Conservation (phyloP, 306 rosid species). For the cucumber (Cucumis sativus) region DNA sequence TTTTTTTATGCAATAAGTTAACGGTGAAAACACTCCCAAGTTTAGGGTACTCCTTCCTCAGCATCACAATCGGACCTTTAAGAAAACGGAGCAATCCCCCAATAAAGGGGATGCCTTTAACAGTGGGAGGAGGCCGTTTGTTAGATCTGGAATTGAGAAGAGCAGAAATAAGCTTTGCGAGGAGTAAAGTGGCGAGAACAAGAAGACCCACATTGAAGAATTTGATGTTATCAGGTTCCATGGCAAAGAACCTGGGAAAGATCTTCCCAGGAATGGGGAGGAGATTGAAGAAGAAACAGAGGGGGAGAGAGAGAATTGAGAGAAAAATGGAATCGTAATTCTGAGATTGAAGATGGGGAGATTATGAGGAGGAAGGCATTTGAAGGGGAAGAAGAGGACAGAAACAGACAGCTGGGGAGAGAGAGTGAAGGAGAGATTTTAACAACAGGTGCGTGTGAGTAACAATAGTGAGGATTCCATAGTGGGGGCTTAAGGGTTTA, state of each 20-base stretch:
- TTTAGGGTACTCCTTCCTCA: slow-evolving; percentile 67
- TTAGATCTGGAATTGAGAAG: slow-evolving; percentile 45
- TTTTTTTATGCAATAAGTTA: slow-evolving; percentile 47
- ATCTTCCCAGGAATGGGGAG: not conserved
- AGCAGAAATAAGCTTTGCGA: slow-evolving; percentile 42
- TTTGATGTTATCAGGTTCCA: slow-evolving; percentile 32
- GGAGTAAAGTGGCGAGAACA: slow-evolving; percentile 43
- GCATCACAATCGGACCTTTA: slow-evolving; percentile 75
- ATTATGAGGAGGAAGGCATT: not conserved
- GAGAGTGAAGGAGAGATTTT: not conserved
- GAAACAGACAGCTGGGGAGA: not conserved
- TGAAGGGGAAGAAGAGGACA: slow-evolving; percentile 1
- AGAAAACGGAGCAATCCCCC: slow-evolving; percentile 63
- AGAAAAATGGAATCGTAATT: too few species aligned
- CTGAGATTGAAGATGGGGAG: not conserved
- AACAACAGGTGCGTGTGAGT: not conserved
- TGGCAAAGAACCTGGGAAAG: not conserved
- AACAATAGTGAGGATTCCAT: not conserved
- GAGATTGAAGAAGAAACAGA: not conserved
- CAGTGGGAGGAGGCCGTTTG: slow-evolving; percentile 50
- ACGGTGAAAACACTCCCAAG: slow-evolving; percentile 80
- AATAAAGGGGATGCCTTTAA: slow-evolving; percentile 38
- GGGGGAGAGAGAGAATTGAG: not conserved
- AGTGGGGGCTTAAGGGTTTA: not conserved
- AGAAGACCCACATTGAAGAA: slow-evolving; percentile 39